phyloP scores from a whole-genome alignment of 768 basidiomycete species.

The Dioszegia aurantiaca region DNA sequence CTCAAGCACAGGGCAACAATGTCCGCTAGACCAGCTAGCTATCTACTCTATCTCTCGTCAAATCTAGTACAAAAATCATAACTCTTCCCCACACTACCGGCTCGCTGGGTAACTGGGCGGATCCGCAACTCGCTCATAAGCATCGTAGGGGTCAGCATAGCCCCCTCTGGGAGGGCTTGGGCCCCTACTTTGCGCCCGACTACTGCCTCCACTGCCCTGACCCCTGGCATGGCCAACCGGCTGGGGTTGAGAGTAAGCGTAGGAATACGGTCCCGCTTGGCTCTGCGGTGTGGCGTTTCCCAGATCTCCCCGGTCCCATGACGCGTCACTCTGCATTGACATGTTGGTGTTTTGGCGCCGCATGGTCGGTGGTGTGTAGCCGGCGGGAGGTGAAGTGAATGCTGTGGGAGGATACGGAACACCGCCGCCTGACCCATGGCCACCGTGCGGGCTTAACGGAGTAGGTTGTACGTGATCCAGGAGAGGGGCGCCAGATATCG shows the following conservation, averaged over 20 bases:
- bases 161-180: conserved; percentile 1
- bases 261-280: neutral
- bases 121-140: neutral
- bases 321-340: conserved; percentile 12
- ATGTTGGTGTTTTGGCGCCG: conserved; percentile 15
- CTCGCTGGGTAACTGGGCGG: too few species aligned
- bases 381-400: conserved; percentile 39
- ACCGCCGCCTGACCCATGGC: conserved; percentile 1
- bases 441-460: conserved; percentile 8
- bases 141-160: conserved; percentile 13
- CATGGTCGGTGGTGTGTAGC: conserved; percentile 36
- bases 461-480: conserved; percentile 29
- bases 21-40: conserved; percentile 10
- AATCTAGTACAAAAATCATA: neutral
- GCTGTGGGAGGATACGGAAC: conserved; percentile 44
- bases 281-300: neutral
- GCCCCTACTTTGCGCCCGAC: neutral
- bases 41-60: neutral
- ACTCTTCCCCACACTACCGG: too few species aligned
- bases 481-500: conserved; percentile 14
- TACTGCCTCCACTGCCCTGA: neutral
- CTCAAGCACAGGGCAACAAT: neutral
- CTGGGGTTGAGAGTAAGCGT: conserved; percentile 4
- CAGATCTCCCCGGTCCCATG: conserved; percentile 6
- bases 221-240: neutral